Evolutionary conservation across 2,329 filamentous ascomycete species (phyloP), one percentile per base, ranked within the genome.

Genomic region (Penicillium freii): DNA sequence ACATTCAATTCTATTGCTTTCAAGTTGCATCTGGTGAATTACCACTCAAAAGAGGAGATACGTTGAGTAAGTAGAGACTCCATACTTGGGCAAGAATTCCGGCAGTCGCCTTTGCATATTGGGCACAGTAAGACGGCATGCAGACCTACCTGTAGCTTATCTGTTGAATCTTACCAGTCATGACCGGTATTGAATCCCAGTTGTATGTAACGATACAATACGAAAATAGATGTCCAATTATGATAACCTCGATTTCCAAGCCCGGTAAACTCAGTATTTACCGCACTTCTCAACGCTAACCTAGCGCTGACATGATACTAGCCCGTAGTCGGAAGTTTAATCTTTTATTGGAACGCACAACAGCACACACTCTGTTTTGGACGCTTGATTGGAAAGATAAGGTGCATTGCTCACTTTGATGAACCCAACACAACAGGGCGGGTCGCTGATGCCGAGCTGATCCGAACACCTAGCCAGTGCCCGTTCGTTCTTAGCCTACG

Each of bases 321-420:
- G 21, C 40, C 50, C 19, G 33, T 34, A 23, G 3, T 31, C 25
- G 6, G 25, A 45, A 36, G 29, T 45, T 52, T 27, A 45, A 45
- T 10, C 2, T 4, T 45, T 43, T 29, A 36, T 31, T n/a, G 27
- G 39, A 29, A 36, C 36, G 29, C 17, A 25, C 21, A 4, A 38
- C 31, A 45, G 21, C n/a, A 39, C 42, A n/a, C 27, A 39, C 19
- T 27, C 17, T 10, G 11, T 19, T 17, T 34, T 23, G 15, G 15
- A n/a, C 4, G 15, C 34, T 21, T 48, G 17, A 54, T 48, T 40
- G 33, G 51, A 25, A 34, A 48, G 51, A 48, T 54, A 54, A 48
- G 51, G 43, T 42, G 43, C 51, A 40, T 48, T 42, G 43, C 43
- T 48, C 7, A 42, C 51, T 42, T 33, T n/a, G 25, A 23, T 53